phyloP scores from a whole-genome alignment of 179 eudicot species.

The Pouteria campechiana region DNA sequence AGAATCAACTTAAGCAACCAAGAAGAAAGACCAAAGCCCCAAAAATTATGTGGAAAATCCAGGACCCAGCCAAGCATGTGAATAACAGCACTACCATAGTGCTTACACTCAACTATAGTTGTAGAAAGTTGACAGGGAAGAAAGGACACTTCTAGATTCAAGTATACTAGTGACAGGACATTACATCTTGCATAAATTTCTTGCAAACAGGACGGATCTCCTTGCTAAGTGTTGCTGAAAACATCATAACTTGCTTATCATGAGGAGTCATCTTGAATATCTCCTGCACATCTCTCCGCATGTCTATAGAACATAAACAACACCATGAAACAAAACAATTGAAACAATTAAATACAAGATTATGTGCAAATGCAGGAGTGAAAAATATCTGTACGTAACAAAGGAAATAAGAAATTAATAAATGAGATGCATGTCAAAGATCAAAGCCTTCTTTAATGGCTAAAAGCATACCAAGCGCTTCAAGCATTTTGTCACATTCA shows the following conservation, averaged over 20 bases:
- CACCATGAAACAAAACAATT: background rate
- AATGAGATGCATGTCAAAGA: too few relatives aligned
- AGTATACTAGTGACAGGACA: slow-evolving; percentile 25
- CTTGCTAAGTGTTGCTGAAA: slow-evolving; percentile 96
- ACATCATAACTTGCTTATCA: slow-evolving; percentile 99
- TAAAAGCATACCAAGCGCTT: slow-evolving; percentile 75
- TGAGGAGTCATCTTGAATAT: slow-evolving; percentile 99
- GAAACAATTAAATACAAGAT: too few relatives aligned
- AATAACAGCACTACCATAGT: too few relatives aligned
- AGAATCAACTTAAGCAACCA: too few relatives aligned
- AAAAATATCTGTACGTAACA: background rate
- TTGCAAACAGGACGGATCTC: slow-evolving; percentile 98
- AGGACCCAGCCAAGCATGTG: too few relatives aligned
- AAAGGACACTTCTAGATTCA: slow-evolving; percentile 26
- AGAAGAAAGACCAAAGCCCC: too few relatives aligned
- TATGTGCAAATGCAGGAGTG: too few relatives aligned
- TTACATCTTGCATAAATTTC: slow-evolving; percentile 99
- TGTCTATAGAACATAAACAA: slow-evolving; percentile 30
- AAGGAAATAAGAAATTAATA: background rate
- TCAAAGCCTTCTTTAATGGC: too few relatives aligned
- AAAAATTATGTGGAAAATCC: too few relatives aligned
- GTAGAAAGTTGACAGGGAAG: slow-evolving; percentile 17
- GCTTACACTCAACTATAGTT: too few relatives aligned
- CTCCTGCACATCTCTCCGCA: slow-evolving; percentile 96
- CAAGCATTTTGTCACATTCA: slow-evolving; percentile 99